A percentile compares a stretch with the other conserved stretches of the same genome.
phyloP scores from a whole-genome alignment of 768 basidiomycete genomes.

The Dictyophora rubrovolvata region DNA sequence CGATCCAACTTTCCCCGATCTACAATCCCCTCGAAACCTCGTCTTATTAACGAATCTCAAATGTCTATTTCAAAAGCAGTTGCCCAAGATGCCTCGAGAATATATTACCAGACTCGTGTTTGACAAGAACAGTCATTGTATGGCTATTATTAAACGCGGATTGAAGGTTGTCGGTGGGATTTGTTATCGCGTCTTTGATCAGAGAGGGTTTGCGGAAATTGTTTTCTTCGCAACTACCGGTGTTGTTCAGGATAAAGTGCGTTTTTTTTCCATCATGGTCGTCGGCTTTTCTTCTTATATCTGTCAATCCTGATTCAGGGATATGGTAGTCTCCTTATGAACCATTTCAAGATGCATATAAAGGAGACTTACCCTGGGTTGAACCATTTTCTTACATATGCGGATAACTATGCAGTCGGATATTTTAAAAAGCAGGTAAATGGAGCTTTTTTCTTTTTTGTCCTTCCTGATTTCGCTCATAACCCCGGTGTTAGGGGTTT shows the following conservation, averaged over 20 bases:
- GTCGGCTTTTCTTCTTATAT: background rate
- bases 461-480: background rate
- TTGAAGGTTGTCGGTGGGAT: constrained; percentile 97
- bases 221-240: constrained; percentile 97
- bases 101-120: constrained; percentile 95
- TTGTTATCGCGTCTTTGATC: constrained; percentile 92
- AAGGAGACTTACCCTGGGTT: constrained; percentile 73
- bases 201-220: constrained; percentile 93
- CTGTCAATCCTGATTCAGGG: constrained; percentile 59
- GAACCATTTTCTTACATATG: constrained; percentile 95
- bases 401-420: constrained; percentile 97
- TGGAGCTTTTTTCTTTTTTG: background rate
- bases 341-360: constrained; percentile 93
- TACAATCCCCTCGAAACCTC: constrained; percentile 45
- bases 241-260: constrained; percentile 93
- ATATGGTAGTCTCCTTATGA: constrained; percentile 97
- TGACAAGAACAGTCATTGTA: constrained; percentile 81
- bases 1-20: background rate
- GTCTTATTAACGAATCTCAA: constrained; percentile 92
- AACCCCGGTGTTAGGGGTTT: constrained; percentile 45
- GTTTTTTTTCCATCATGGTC: constrained; percentile 11
- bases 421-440: constrained; percentile 90
- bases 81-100: constrained; percentile 98
- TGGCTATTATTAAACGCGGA: constrained; percentile 92
- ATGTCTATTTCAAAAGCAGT: constrained; percentile 91